These are phyloP conservation scores for Tuber melanosporum DNA, from an alignment of 495 filamentous ascomycete genomes.

Conservation along the genomic window DNA sequence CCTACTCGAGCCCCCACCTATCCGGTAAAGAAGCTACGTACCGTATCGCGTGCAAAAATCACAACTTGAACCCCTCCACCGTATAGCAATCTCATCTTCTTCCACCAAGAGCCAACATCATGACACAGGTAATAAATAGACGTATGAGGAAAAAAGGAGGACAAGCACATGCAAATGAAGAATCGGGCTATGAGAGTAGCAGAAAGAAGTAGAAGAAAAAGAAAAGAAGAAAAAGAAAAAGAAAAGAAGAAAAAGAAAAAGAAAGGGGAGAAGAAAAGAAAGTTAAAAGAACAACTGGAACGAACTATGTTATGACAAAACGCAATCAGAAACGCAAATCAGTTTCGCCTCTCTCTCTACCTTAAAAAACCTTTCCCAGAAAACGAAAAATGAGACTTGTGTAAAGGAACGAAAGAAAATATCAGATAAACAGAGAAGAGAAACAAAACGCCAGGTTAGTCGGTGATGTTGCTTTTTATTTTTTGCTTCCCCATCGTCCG, in stretches of 20 bases:
- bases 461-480: conserved; percentile 50
- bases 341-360: conserved; percentile 40
- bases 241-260: conserved; percentile 23
- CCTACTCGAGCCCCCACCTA: conserved; percentile 63
- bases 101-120: conserved; percentile 58
- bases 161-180: conserved; percentile 50
- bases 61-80: background rate
- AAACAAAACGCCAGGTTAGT: conserved; percentile 41
- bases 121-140: conserved; percentile 9
- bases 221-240: conserved; percentile 27
- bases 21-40: conserved; percentile 53
- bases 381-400: conserved; percentile 26
- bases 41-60: background rate
- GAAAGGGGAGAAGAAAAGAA: conserved; percentile 25
- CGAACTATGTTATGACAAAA: conserved; percentile 34
- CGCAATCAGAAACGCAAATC: conserved; percentile 33
- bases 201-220: conserved; percentile 38
- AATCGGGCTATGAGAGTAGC: conserved; percentile 44
- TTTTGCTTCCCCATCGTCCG: conserved; percentile 43
- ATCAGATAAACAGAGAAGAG: conserved; percentile 17
- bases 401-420: conserved; percentile 31
- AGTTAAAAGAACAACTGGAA: conserved; percentile 29
- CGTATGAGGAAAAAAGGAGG: conserved; percentile 43
- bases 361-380: conserved; percentile 36
- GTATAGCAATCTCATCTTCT: background rate